Percentiles rank a stretch among this genome's conserved stretches.
These are phyloP conservation scores for Xylaria sp. DNA, from an alignment of 2,329 filamentous ascomycete genomes.

Conservation along the genomic window DNA sequence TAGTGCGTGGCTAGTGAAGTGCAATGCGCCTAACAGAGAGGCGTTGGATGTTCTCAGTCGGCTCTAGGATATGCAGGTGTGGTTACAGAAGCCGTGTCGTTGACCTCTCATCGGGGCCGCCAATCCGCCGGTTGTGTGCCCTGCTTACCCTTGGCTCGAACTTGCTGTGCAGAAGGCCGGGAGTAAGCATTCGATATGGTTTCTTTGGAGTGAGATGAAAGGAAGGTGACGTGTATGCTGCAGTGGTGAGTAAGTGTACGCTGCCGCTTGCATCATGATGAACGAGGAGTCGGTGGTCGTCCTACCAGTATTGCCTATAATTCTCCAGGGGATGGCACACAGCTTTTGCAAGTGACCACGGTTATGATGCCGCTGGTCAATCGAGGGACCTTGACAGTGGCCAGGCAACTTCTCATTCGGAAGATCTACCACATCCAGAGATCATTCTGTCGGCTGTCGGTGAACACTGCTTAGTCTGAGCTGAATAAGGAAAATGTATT, in stretches of 20 bases:
- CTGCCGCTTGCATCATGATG: slow-evolving; percentile 10
- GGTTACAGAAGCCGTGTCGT: slow-evolving; percentile 22
- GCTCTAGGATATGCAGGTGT: slow-evolving; percentile 22
- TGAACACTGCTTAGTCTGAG: slow-evolving; percentile 26
- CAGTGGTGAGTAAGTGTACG: slow-evolving; percentile 10
- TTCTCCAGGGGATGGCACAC: slow-evolving; percentile 7
- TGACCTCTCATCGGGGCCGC: slow-evolving; percentile 19
- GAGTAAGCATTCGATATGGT: slow-evolving; percentile 8
- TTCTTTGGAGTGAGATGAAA: slow-evolving; percentile 11
- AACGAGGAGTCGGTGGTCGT: slow-evolving; percentile 10
- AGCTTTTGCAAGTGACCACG: slow-evolving; percentile 7
- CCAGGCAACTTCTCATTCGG: slow-evolving; percentile 17
- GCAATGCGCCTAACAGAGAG: slow-evolving; percentile 5
- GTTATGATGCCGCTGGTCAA: slow-evolving; percentile 10
- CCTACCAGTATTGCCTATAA: neutral
- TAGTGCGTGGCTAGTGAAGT: neutral
- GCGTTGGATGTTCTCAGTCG: slow-evolving; percentile 10
- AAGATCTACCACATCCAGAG: slow-evolving; percentile 28
- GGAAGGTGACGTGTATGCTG: slow-evolving; percentile 27
- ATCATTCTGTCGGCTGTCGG: slow-evolving; percentile 26
- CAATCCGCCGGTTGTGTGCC: slow-evolving; percentile 10
- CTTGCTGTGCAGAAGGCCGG: slow-evolving; percentile 3
- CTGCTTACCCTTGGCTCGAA: slow-evolving; percentile 17
- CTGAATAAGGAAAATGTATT: slow-evolving; percentile 27
- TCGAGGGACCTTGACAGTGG: slow-evolving; percentile 20